A percentile compares a stretch with the other conserved stretches of the same genome.
Evolutionary conservation across 805 yeast species (phyloP).

Genomic region (Candida glaebosa): DNA sequence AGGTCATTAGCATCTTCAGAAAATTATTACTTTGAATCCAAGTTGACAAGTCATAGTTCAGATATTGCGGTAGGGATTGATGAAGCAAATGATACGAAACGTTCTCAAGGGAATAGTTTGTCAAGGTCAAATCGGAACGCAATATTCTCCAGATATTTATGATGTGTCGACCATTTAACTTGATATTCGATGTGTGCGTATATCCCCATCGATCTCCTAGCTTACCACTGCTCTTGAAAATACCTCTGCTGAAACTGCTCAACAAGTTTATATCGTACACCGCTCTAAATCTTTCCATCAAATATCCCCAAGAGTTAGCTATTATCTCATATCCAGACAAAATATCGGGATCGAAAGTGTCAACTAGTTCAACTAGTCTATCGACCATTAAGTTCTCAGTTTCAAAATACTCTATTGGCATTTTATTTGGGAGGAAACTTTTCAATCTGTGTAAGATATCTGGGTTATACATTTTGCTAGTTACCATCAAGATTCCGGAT

Average conservation of each 20-base stretch:
- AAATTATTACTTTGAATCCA: constrained; percentile 17
- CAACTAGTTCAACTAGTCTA: constrained; percentile 52
- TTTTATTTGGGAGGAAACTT: neutral
- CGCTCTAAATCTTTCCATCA: constrained; percentile 58
- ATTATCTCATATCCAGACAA: constrained; percentile 83
- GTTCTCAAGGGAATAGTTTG: constrained; percentile 73
- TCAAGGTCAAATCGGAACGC: constrained; percentile 57
- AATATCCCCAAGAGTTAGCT: constrained; percentile 83
- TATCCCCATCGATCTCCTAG: constrained; percentile 76
- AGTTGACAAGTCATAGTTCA: constrained; percentile 43
- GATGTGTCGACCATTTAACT: constrained; percentile 76
- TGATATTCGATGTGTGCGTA: constrained; percentile 68
- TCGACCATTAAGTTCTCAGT: constrained; percentile 60
- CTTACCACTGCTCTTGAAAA: constrained; percentile 45
- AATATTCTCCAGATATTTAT: constrained; percentile 82
- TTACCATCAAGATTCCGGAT: constrained; percentile 15
- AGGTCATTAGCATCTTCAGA: constrained; percentile 26
- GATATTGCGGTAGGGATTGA: constrained; percentile 61
- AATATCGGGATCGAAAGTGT: constrained; percentile 79
- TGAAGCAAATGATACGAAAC: constrained; percentile 67
- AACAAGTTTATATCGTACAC: constrained; percentile 50
- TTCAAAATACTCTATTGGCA: constrained; percentile 25
- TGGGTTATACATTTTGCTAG: neutral
- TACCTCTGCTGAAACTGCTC: constrained; percentile 61
- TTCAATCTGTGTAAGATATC: neutral